Evolutionary conservation across 192 early-diverging fungal genomes (phyloP), one percentile per base, ranked within the genome.

Genomic region (Chytriomyces confervae): DNA sequence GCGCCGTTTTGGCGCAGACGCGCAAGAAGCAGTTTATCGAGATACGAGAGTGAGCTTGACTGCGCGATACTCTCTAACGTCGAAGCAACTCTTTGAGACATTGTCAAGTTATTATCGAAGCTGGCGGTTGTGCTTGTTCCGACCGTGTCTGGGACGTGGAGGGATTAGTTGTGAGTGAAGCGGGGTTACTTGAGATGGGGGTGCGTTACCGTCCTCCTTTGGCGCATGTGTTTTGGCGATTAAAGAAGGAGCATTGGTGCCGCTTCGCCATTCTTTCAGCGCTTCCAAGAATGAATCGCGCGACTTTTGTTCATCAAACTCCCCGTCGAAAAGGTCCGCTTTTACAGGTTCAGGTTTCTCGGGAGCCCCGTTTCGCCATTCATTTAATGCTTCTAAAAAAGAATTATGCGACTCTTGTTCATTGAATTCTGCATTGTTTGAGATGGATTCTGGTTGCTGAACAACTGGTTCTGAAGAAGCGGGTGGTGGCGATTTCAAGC

Each of bases 21-120:
- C 5, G 50, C 51, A 16, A 78, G 68, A 48, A 70, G 24, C 7
- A 78, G 45, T 11, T 69, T 63, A 50, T 78, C 77, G 13, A 78
- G 57, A 60, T 78, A 78, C 8, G 67, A 62, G 1, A 71, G 51
- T 4, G 49, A 47, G 6, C 46, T 49, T 50, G 75, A 67, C 7
- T 23, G 11, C 16, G 2, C 66, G 16, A 48, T 11, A 36, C 16
- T 43, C 5, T 36, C 18, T 6, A 68, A 48, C 46, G 66, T 47
- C 16, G 44, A 48, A 13, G 13, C 9, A 11, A 48, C 18, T 16
- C 43, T 29, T 36, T 43, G 13, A 20, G 66, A 18, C 13, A 13
- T 48, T 16, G 66, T 24, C 36, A 36, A 3, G 10, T 64, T 29
- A 29, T 23, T 16, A 64, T 24, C 27, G 62, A 64, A 48, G 47